Evolutionary conservation across 495 filamentous ascomycete species (phyloP), one percentile per base, ranked within the genome.

Genomic region (Talaromyces stipitatus): DNA sequence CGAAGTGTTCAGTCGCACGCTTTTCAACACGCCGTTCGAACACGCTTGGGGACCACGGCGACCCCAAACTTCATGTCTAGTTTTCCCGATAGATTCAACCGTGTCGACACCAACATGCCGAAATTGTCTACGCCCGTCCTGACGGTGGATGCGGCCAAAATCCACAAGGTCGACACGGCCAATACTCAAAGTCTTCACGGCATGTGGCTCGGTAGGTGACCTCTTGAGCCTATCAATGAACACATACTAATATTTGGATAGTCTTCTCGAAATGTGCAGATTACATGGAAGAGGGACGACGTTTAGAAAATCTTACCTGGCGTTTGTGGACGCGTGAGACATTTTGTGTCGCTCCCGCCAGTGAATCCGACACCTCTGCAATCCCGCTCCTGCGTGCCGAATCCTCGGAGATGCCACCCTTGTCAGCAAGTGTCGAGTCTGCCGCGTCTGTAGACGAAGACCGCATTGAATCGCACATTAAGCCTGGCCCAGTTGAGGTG

Each of bases 181-280:
- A 95, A 96, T 66, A 85, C 88, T 12, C 89, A 95, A 73, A 95
- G 92, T 65, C 84, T 98, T 33, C 95, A 94, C 72, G 90, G 90
- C 75, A 95, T 98, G 85, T 96, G 92, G 91, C 91, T 91, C 72
- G 91, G 92, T 96, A 76, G 82, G 90, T 80, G 28, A 52, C 46
- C 32, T 28, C 20, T 33, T 28, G 20, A 32, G 20, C 22, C 5
- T 29, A 22, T 18, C 7, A 22, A n/a, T 23, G 29, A 9, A 18
- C n/a, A n/a, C 2, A 22, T 58, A 55, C 32, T 18, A 23, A 55
- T 20, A 6, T 14, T 26, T 50, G 27, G 9, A 29, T 66, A 95
- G 92, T 97, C 27, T 97, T 99, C 68, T 92, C 91, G 2, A 89
- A 91, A 79, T 96, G 91, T 72, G 89, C 91, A 62, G 90, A 94